These are phyloP conservation scores for Ceratocystis colombiana DNA, from an alignment of 2,329 filamentous ascomycete species.

Conservation along the genomic window DNA sequence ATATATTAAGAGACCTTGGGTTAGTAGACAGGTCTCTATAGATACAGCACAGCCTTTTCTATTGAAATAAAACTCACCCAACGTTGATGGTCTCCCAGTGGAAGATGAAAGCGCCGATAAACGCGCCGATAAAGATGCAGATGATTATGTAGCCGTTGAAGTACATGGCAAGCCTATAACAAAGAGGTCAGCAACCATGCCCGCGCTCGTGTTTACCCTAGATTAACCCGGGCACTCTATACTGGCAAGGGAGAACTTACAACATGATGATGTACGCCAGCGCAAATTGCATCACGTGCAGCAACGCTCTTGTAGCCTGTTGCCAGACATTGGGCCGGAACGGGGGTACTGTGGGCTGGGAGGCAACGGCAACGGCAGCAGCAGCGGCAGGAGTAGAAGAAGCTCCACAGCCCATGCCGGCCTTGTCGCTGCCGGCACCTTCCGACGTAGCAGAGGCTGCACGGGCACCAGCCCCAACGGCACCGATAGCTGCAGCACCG, in stretches of 20 bases:
- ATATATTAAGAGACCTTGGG: neutral
- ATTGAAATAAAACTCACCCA: slow-evolving; percentile 28
- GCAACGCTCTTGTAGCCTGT: slow-evolving; percentile 53
- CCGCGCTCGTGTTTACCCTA: too few species aligned
- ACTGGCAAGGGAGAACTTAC: slow-evolving; percentile 29
- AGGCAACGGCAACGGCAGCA: neutral
- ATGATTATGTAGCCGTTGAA: slow-evolving; percentile 68
- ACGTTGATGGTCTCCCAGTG: slow-evolving; percentile 51
- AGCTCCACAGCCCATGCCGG: neutral
- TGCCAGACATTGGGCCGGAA: slow-evolving; percentile 53
- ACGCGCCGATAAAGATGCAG: slow-evolving; percentile 68
- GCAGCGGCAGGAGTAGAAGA: slow-evolving; percentile 1
- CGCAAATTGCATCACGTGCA: slow-evolving; percentile 63
- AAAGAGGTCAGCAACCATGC: neutral
- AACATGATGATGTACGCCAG: slow-evolving; percentile 74
- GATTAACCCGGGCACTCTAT: neutral
- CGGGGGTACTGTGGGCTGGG: slow-evolving; percentile 28
- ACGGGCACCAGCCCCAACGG: slow-evolving; percentile 25
- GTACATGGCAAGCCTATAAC: slow-evolving; percentile 43
- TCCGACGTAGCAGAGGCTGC: slow-evolving; percentile 24
- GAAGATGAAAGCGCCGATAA: slow-evolving; percentile 61
- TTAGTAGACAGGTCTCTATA: neutral
- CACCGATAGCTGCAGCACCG: slow-evolving; percentile 25
- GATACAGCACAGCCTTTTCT: too few species aligned
- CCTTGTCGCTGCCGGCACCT: slow-evolving; percentile 22